phyloP scores from a whole-genome alignment of 495 filamentous ascomycete genomes.

The Hyaloscypha variabilis region DNA sequence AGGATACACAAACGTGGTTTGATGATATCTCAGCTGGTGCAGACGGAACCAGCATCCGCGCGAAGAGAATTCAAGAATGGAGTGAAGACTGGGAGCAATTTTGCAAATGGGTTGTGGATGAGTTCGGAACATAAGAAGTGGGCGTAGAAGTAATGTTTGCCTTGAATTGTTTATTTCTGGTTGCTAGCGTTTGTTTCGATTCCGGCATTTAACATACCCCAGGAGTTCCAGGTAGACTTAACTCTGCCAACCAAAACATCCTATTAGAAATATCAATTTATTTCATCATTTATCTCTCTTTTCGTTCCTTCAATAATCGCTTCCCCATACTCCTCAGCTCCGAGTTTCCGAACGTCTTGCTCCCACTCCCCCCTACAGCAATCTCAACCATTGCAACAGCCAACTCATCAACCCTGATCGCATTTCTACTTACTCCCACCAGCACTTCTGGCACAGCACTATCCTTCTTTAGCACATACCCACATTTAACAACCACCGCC shows the following conservation, averaged over 20 bases:
- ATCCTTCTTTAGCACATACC: not conserved
- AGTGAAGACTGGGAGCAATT: constrained; percentile 80
- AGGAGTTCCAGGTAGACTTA: constrained; percentile 5
- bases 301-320: not conserved
- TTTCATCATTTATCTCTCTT: not conserved
- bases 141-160: not conserved
- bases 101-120: constrained; percentile 82
- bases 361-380: constrained; percentile 1
- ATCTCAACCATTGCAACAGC: constrained; percentile 5
- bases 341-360: not conserved
- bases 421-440: not conserved
- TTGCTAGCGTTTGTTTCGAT: not conserved
- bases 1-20: constrained; percentile 65
- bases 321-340: constrained; percentile 5
- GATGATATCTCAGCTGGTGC: constrained; percentile 69
- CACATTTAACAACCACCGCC: constrained; percentile 7
- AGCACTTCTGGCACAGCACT: not conserved
- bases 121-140: constrained; percentile 55
- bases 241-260: not conserved
- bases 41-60: constrained; percentile 69
- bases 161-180: not conserved
- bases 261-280: not conserved
- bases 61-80: constrained; percentile 74
- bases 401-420: constrained; percentile 7
- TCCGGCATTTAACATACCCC: not conserved